phyloP scores from a whole-genome alignment of 495 filamentous ascomycete genomes.

The Peziza echinospora region DNA sequence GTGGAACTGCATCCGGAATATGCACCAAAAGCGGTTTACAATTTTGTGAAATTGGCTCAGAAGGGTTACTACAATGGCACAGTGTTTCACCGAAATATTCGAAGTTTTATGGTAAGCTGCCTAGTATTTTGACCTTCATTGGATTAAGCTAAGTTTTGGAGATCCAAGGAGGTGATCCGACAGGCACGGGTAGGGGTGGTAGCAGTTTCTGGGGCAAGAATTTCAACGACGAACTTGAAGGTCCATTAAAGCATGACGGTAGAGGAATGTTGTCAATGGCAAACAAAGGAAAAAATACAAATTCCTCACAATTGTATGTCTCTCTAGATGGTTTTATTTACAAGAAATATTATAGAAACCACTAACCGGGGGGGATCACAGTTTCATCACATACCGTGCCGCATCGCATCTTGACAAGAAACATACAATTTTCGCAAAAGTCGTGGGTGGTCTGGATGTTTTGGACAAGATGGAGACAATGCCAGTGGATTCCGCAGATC shows the following conservation, averaged over 20 bases:
- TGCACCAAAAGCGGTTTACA: constrained; percentile 86
- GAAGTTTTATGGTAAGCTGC: constrained; percentile 56
- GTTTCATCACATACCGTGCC: constrained; percentile 69
- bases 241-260: constrained; percentile 55
- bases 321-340: neutral
- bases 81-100: constrained; percentile 76
- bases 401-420: constrained; percentile 74
- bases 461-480: constrained; percentile 51
- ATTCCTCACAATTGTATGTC: constrained; percentile 56
- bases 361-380: too few relatives aligned
- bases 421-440: constrained; percentile 81
- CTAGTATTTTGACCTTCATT: neutral
- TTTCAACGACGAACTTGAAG: constrained; percentile 84
- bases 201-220: constrained; percentile 71
- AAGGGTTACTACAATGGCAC: constrained; percentile 73
- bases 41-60: constrained; percentile 75
- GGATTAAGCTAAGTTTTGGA: neutral
- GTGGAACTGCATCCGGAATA: constrained; percentile 79
- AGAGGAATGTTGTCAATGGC: constrained; percentile 81
- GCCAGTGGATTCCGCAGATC: constrained; percentile 41
- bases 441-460: constrained; percentile 58
- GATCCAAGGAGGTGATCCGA: constrained; percentile 92
- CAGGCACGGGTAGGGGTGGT: constrained; percentile 75
- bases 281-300: constrained; percentile 95
- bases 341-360: constrained; percentile 10